phyloP scores from a whole-genome alignment of 1,139 yeast species.

The Magnusiomyces tetraspermus region DNA sequence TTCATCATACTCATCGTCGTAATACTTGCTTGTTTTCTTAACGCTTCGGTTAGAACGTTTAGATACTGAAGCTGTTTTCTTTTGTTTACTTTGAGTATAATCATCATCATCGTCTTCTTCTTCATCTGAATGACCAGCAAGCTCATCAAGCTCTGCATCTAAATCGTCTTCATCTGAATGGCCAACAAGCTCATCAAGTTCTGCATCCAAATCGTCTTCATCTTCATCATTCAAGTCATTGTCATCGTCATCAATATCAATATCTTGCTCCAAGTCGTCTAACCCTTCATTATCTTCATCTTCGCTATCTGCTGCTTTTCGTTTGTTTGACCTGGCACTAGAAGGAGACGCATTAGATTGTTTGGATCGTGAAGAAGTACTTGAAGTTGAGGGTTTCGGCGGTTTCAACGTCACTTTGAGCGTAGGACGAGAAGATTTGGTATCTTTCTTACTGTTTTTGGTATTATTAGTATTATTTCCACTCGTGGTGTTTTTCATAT shows the following conservation, averaged over 20 bases:
- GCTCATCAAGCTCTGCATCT: slow-evolving; percentile 16
- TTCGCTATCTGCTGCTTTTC: slow-evolving; percentile 8
- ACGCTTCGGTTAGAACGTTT: background rate
- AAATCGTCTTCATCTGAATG: slow-evolving; percentile 15
- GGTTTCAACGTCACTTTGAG: background rate
- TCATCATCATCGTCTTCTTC: slow-evolving; percentile 6
- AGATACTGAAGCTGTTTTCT: background rate
- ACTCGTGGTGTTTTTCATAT: background rate
- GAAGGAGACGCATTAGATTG: too few relatives aligned
- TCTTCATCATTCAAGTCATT: slow-evolving; percentile 19
- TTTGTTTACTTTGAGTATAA: background rate
- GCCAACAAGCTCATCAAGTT: slow-evolving; percentile 13
- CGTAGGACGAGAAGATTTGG: background rate
- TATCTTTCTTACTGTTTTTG: too few relatives aligned
- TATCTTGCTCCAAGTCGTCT: slow-evolving; percentile 10
- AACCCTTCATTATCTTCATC: slow-evolving; percentile 9
- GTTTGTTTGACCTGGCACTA: slow-evolving; percentile 1
- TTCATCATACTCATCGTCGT: slow-evolving; percentile 15
- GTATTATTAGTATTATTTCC: too few relatives aligned
- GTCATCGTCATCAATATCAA: background rate
- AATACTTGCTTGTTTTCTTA: slow-evolving; percentile 3
- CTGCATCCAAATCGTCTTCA: slow-evolving; percentile 18
- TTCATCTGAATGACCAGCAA: slow-evolving; percentile 14
- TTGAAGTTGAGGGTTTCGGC: background rate
- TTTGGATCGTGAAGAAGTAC: too few relatives aligned